A percentile compares a stretch with the other conserved stretches of the same genome.
Conservation (phyloP, 2,329 filamentous ascomycete species). For the Fusarium albidum region DNA sequence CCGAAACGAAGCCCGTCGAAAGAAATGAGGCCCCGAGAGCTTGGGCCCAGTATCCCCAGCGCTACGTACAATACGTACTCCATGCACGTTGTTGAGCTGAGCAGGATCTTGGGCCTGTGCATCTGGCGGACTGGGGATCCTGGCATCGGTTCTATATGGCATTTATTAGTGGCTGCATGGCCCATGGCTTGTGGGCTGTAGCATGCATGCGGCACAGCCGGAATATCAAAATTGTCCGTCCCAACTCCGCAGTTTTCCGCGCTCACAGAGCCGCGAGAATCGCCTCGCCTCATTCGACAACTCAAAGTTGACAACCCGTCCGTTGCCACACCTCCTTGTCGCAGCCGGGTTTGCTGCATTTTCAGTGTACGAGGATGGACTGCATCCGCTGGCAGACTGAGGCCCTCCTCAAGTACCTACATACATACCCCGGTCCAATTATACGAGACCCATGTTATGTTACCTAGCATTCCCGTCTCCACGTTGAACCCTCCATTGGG, state of each 20-base stretch:
- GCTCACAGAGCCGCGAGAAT: neutral
- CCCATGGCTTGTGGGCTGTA: too few species aligned
- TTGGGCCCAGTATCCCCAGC: too few species aligned
- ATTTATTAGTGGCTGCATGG: neutral
- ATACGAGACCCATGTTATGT: conserved; percentile 16
- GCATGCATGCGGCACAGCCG: neutral
- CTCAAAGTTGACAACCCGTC: conserved; percentile 1
- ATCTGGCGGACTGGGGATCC: too few species aligned
- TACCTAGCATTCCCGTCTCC: conserved; percentile 11
- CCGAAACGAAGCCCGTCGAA: too few species aligned
- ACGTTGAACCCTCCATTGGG: conserved; percentile 13
- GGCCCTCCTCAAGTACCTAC: conserved; percentile 3
- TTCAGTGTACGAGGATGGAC: neutral
- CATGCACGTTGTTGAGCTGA: too few species aligned
- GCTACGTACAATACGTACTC: too few species aligned
- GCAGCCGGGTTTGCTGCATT: neutral
- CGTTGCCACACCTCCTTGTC: neutral
- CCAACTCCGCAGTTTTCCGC: neutral
- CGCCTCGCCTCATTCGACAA: conserved; percentile 3
- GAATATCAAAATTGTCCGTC: neutral
- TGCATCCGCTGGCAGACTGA: too few species aligned
- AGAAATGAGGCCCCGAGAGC: too few species aligned
- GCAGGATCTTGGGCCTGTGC: too few species aligned
- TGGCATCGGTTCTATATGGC: neutral
- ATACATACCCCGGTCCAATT: conserved; percentile 21